Conservation (phyloP, 78 protist genomes). For the Guillardia theta region DNA sequence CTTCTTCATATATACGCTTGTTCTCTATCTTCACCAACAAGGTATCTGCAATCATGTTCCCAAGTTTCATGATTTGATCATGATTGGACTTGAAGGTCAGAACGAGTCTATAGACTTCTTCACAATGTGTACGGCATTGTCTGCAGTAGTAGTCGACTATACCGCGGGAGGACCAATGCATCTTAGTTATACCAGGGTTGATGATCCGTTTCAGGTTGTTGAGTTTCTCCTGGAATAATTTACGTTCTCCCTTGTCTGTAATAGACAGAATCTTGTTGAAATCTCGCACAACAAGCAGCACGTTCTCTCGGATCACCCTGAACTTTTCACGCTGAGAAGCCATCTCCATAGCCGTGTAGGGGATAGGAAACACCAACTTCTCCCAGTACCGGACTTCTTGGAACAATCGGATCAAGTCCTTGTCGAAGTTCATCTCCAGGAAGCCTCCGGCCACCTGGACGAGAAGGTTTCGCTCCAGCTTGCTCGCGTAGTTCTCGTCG, state of each 20-base stretch:
- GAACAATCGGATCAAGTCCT: constrained; percentile 52
- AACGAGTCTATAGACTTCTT: constrained; percentile 41
- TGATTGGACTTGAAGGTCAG: constrained; percentile 46
- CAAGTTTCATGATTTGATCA: neutral
- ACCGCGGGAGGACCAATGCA: constrained; percentile 61
- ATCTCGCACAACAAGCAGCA: constrained; percentile 69
- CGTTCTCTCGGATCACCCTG: constrained; percentile 66
- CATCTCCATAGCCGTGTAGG: constrained; percentile 49
- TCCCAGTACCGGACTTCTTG: constrained; percentile 71
- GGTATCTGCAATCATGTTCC: constrained; percentile 40
- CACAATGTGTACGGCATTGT: constrained; percentile 51
- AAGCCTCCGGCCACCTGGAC: constrained; percentile 44
- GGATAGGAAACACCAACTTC: constrained; percentile 51
- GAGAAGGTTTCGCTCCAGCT: neutral
- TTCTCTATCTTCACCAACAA: constrained; percentile 46
- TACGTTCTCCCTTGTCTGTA: constrained; percentile 45
- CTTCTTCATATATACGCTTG: constrained; percentile 65
- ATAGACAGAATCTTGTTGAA: constrained; percentile 63
- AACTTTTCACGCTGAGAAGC: constrained; percentile 40
- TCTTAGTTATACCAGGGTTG: constrained; percentile 67
- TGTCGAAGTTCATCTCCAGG: constrained; percentile 62
- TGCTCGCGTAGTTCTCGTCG: neutral
- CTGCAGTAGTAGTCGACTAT: constrained; percentile 33
- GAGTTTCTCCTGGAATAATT: constrained; percentile 62
- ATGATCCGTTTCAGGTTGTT: constrained; percentile 46